A percentile compares a stretch with the other conserved stretches of the same genome.
These are phyloP conservation scores for Suillus bovinus DNA, from an alignment of 768 basidiomycete species.

Conservation along the genomic window DNA sequence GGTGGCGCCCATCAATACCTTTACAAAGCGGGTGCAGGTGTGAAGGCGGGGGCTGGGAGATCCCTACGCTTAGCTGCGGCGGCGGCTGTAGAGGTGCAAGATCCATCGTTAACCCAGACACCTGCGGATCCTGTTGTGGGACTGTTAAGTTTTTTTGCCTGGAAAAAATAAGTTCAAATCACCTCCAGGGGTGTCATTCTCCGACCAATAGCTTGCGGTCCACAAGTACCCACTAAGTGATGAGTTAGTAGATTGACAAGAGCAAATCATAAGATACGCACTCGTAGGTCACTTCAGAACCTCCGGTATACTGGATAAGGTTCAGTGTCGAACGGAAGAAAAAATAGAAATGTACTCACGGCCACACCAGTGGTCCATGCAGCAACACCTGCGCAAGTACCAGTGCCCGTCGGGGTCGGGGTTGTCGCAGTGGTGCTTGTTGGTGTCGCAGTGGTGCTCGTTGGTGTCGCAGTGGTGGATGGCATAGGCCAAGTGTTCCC, in stretches of 20 bases:
- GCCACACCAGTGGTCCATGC: constrained; percentile 40
- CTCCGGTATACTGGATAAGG: constrained; percentile 41
- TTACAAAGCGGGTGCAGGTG: constrained; percentile 9
- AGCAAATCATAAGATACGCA: constrained; percentile 21
- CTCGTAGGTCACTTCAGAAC: constrained; percentile 42
- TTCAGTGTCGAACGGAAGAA: background rate
- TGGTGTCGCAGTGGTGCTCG: constrained; percentile 25
- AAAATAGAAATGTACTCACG: constrained; percentile 27
- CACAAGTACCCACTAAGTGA: constrained; percentile 44
- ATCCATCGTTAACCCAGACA: constrained; percentile 60
- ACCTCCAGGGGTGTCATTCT: constrained; percentile 38
- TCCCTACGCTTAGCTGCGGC: constrained; percentile 1
- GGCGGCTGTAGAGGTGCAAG: constrained; percentile 35
- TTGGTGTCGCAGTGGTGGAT: constrained; percentile 10
- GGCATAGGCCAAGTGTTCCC: constrained; percentile 35
- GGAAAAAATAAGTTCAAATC: background rate
- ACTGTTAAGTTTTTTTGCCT: background rate
- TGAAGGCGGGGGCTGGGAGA: constrained; percentile 4
- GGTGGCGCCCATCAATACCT: background rate
- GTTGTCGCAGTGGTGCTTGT: constrained; percentile 5
- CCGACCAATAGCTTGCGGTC: constrained; percentile 48
- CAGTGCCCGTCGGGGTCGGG: constrained; percentile 21
- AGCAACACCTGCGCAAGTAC: constrained; percentile 39
- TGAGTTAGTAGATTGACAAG: background rate
- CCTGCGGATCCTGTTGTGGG: constrained; percentile 41